A percentile compares a stretch with the other conserved stretches of the same genome.
Evolutionary conservation across 2,329 filamentous ascomycete genomes (phyloP).

Genomic region (Fusarium odoratissimum): DNA sequence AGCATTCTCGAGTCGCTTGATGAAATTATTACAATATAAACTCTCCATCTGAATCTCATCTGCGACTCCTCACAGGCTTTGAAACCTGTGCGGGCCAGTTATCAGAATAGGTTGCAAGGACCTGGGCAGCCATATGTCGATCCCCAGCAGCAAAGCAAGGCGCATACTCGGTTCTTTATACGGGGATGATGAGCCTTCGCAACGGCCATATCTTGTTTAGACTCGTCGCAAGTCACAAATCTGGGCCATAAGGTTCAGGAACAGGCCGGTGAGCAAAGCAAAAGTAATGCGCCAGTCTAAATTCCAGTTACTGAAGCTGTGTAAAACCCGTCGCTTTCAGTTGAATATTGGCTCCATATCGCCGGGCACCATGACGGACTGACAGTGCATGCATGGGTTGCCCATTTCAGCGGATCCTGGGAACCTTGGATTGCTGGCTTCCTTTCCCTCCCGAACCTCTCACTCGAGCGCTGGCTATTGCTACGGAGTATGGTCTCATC

Average conservation of each 20-base stretch:
- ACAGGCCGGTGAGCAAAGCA: slow-evolving; percentile 11
- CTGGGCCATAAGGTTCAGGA: slow-evolving; percentile 16
- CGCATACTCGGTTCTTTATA: slow-evolving; percentile 34
- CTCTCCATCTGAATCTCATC: slow-evolving; percentile 3
- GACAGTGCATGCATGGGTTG: slow-evolving; percentile 17
- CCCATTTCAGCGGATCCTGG: slow-evolving; percentile 37
- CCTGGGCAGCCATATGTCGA: slow-evolving; percentile 36
- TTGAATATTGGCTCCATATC: slow-evolving; percentile 25
- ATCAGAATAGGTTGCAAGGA: slow-evolving; percentile 36
- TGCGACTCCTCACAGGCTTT: slow-evolving; percentile 15
- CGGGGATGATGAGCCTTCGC: slow-evolving; percentile 36
- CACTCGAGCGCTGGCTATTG: slow-evolving; percentile 25
- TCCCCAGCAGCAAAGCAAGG: slow-evolving; percentile 33
- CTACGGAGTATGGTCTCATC: slow-evolving; percentile 10
- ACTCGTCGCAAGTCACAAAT: slow-evolving; percentile 30
- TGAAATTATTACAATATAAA: neutral
- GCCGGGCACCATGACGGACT: slow-evolving; percentile 20
- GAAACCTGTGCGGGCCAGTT: slow-evolving; percentile 31
- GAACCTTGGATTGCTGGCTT: slow-evolving; percentile 18
- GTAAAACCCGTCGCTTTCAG: slow-evolving; percentile 1
- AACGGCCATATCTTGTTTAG: slow-evolving; percentile 22
- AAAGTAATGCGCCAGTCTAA: slow-evolving; percentile 26
- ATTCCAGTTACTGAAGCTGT: neutral
- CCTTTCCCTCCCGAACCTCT: slow-evolving; percentile 39
- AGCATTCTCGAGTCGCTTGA: neutral